Conservation (phyloP, 1,284 basidiomycete genomes). For the Trichosporon sp. region DNA sequence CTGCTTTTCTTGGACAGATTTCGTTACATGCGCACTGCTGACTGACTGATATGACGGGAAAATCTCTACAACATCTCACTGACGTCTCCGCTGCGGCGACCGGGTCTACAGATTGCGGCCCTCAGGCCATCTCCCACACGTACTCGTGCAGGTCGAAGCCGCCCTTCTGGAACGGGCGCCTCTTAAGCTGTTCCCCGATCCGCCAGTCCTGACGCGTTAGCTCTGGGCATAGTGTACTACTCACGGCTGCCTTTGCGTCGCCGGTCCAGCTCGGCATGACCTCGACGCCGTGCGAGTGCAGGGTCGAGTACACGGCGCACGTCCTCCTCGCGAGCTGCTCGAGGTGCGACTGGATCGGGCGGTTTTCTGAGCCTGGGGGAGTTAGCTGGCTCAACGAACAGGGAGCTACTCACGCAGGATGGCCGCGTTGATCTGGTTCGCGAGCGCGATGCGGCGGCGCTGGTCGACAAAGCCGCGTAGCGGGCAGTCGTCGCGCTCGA, state of each 20-base stretch:
- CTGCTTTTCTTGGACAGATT: background rate
- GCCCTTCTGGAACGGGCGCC: conserved; percentile 19
- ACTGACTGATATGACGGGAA: background rate
- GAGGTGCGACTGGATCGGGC: conserved; percentile 28
- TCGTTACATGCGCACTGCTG: background rate
- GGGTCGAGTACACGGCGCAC: conserved; percentile 28
- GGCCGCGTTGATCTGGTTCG: conserved; percentile 46
- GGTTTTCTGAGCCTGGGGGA: conserved; percentile 27
- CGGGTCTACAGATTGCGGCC: background rate
- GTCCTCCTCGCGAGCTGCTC: conserved; percentile 32
- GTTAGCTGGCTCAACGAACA: background rate
- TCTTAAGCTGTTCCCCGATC: conserved; percentile 22
- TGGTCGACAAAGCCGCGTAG: conserved; percentile 45
- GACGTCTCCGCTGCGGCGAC: no score
- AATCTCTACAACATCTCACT: background rate
- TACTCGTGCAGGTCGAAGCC: conserved; percentile 21
- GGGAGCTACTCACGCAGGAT: conserved; percentile 41
- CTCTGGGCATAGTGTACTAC: background rate
- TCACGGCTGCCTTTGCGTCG: conserved; percentile 16
- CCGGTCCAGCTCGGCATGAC: conserved; percentile 34
- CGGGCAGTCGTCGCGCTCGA: conserved; percentile 26
- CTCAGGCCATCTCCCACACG: conserved; percentile 18
- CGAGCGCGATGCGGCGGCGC: conserved; percentile 39
- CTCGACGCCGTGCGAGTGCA: conserved; percentile 31
- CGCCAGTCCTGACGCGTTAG: conserved; percentile 13